Percentiles rank a stretch among this genome's conserved stretches.
These are phyloP conservation scores for Canavalia ensiformis DNA, from an alignment of 306 rosid genomes.

Conservation along the genomic window DNA sequence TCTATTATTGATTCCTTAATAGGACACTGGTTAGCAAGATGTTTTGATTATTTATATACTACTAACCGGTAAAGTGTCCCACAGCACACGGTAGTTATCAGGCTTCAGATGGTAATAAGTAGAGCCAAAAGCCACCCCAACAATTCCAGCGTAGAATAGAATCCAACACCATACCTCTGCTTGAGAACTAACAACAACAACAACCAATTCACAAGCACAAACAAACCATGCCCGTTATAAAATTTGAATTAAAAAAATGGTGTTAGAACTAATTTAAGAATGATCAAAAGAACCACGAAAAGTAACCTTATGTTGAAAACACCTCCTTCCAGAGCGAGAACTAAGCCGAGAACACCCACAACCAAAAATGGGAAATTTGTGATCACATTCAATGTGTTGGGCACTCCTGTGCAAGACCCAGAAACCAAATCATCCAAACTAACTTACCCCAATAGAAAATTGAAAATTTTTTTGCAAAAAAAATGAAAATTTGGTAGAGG, in stretches of 20 bases:
- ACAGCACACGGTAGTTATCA: conserved; percentile 54
- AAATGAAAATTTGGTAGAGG: not conserved
- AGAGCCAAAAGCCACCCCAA: conserved; percentile 69
- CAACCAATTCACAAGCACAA: not conserved
- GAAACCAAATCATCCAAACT: conserved; percentile 6
- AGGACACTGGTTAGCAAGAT: too few relatives aligned
- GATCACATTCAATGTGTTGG: conserved; percentile 71
- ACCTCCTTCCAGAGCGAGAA: conserved; percentile 61
- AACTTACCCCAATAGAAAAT: too few relatives aligned
- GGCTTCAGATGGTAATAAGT: conserved; percentile 72
- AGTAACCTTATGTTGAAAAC: conserved; percentile 57
- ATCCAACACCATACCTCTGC: conserved; percentile 65
- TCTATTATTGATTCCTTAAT: too few relatives aligned
- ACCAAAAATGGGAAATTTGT: conserved; percentile 76
- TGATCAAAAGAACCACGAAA: too few relatives aligned
- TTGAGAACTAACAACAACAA: conserved; percentile 40
- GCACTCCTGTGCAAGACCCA: conserved; percentile 57
- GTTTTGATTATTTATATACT: not conserved
- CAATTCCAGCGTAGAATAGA: conserved; percentile 58
- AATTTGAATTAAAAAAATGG: too few relatives aligned
- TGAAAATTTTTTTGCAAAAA: too few relatives aligned
- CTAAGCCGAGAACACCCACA: conserved; percentile 72
- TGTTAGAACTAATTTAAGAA: too few relatives aligned
- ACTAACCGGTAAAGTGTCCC: conserved; percentile 72
- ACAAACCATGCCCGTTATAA: too few relatives aligned